Conservation (phyloP, 768 basidiomycete genomes). For the Pleurotus ostreatus region DNA sequence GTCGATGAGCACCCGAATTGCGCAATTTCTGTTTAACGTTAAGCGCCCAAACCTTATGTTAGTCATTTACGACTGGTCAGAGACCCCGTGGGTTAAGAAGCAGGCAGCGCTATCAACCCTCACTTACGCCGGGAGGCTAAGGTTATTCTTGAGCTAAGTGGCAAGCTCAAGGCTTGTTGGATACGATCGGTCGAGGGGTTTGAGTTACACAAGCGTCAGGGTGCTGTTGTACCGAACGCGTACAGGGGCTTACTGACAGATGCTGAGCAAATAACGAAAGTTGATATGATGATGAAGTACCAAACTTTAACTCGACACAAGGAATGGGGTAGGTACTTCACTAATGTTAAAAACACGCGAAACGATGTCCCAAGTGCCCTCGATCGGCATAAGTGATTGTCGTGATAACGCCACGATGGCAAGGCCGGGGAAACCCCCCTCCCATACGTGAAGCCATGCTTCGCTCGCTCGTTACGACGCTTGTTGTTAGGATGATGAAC, state of each 20-base stretch:
- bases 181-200: no score
- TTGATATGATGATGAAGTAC: not conserved
- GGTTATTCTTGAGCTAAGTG: no score
- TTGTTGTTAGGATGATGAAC: constrained; percentile 65
- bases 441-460: constrained; percentile 65
- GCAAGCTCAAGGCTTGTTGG: no score
- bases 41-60: no score
- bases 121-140: no score
- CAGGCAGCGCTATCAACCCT: no score
- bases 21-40: not conserved
- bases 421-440: constrained; percentile 35
- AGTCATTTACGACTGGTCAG: no score
- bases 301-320: not conserved
- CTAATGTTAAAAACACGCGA: not conserved
- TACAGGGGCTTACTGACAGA: no score
- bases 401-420: constrained; percentile 4
- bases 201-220: no score
- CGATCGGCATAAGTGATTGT: constrained; percentile 1
- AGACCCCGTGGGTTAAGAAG: no score
- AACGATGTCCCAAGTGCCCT: constrained; percentile 6
- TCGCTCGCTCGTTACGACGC: constrained; percentile 71
- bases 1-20: not conserved
- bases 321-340: not conserved
- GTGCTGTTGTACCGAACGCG: no score
- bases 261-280: no score